A percentile compares a stretch with the other conserved stretches of the same genome.
Conservation (phyloP, 805 yeast genomes). For the Wickerhamiella sergipiensis region DNA sequence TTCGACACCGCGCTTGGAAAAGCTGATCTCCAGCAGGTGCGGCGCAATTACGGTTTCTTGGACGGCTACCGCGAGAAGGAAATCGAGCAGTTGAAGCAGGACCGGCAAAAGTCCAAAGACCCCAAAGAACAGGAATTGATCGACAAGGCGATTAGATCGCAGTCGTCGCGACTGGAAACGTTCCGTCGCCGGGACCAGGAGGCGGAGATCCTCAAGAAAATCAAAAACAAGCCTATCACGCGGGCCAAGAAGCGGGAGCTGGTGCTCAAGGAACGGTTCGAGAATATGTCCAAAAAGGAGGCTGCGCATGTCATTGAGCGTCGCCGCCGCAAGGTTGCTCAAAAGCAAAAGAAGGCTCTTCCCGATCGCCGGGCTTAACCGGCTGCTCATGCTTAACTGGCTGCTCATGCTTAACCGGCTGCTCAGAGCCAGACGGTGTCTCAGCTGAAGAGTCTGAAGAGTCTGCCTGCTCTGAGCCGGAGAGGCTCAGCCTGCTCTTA, state of each 20-base stretch:
- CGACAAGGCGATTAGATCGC: constrained; percentile 23
- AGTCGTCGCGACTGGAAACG: constrained; percentile 37
- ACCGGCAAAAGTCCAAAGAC: constrained; percentile 35
- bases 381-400: background rate
- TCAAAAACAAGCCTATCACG: constrained; percentile 43
- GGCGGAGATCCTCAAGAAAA: constrained; percentile 44
- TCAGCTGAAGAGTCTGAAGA: too few relatives aligned
- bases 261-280: constrained; percentile 25
- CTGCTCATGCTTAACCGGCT: too few relatives aligned
- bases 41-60: constrained; percentile 71
- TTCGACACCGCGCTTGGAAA: constrained; percentile 85
- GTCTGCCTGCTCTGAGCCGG: too few relatives aligned
- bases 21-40: constrained; percentile 50
- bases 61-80: constrained; percentile 77
- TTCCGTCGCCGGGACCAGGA: constrained; percentile 66
- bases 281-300: constrained; percentile 26
- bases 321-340: constrained; percentile 25
- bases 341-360: constrained; percentile 28
- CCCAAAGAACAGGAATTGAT: constrained; percentile 28
- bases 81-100: constrained; percentile 40
- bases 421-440: too few relatives aligned
- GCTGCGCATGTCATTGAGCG: constrained; percentile 22
- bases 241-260: constrained; percentile 26
- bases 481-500: too few relatives aligned
- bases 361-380: constrained; percentile 19